Conservation (phyloP, 2,329 filamentous ascomycete genomes). For the Botryotinia convoluta region DNA sequence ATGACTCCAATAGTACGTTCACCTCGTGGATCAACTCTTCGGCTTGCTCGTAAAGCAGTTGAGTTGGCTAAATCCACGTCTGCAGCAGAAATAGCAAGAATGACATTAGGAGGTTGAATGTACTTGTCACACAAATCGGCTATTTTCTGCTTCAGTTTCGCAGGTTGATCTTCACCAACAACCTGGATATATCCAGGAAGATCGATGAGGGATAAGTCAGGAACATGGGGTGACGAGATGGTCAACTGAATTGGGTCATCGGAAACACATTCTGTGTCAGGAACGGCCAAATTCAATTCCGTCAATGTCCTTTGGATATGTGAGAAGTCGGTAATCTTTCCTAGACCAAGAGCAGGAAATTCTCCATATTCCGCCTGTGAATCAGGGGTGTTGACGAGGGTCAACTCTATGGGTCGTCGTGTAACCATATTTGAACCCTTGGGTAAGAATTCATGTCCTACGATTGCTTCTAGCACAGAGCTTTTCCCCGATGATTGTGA, state of each 20-base stretch:
- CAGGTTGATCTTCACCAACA: conserved; percentile 82
- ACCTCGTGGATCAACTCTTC: conserved; percentile 87
- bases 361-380: conserved; percentile 89
- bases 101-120: conserved; percentile 93
- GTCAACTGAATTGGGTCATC: conserved; percentile 95
- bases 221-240: conserved; percentile 93
- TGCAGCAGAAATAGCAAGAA: conserved; percentile 93
- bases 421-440: conserved; percentile 99
- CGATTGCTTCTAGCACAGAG: conserved; percentile 93
- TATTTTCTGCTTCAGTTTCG: conserved; percentile 92
- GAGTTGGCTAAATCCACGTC: conserved; percentile 98
- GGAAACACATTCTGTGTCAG: conserved; percentile 86
- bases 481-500: conserved; percentile 98
- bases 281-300: conserved; percentile 90
- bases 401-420: conserved; percentile 89
- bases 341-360: conserved; percentile 86
- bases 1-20: conserved; percentile 98
- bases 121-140: conserved; percentile 97
- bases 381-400: conserved; percentile 89
- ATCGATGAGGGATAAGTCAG: conserved; percentile 93
- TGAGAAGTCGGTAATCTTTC: conserved; percentile 86
- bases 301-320: conserved; percentile 92
- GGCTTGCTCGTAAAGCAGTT: conserved; percentile 82
- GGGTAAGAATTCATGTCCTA: conserved; percentile 94
- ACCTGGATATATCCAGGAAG: conserved; percentile 98